These are phyloP conservation scores for Nicotiana paniculata DNA, from an alignment of 257 asterid genomes.

Conservation along the genomic window DNA sequence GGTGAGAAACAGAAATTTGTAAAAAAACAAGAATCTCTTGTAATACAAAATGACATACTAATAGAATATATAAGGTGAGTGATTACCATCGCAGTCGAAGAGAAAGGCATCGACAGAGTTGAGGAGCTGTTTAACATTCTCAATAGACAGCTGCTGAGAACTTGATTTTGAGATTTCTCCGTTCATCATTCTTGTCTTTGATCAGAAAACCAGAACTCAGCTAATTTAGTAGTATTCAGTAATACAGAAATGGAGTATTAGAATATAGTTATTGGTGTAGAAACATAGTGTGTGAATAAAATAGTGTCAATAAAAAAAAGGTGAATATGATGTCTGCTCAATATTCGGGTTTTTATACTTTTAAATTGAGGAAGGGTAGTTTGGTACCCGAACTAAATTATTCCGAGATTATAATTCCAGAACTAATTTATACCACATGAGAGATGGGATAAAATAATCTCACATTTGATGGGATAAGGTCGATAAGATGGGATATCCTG, in stretches of 20 bases:
- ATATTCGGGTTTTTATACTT: not conserved
- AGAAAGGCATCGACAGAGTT: slow-evolving; percentile 82
- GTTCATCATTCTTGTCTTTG: not conserved
- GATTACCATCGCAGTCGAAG: slow-evolving; percentile 86
- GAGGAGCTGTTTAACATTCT: slow-evolving; percentile 35
- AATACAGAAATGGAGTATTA: too few relatives aligned
- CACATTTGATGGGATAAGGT: too few relatives aligned
- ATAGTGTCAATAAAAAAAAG: too few relatives aligned
- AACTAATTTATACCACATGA: too few relatives aligned
- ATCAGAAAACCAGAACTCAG: not conserved
- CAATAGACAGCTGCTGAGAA: not conserved
- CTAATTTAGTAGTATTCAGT: too few relatives aligned
- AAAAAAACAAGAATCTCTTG: not conserved
- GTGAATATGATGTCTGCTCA: not conserved
- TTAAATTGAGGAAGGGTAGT: too few relatives aligned
- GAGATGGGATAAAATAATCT: too few relatives aligned
- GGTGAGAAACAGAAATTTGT: not conserved
- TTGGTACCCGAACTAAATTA: too few relatives aligned
- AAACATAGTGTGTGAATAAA: not conserved
- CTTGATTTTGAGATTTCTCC: not conserved
- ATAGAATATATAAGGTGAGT: too few relatives aligned
- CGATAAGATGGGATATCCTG: too few relatives aligned
- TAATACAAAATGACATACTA: not conserved
- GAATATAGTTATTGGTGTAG: not conserved
- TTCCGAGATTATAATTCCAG: too few relatives aligned